A percentile compares a stretch with the other conserved stretches of the same genome.
Conservation (phyloP, 148 eudicot genomes). For the Bassia scoparia region DNA sequence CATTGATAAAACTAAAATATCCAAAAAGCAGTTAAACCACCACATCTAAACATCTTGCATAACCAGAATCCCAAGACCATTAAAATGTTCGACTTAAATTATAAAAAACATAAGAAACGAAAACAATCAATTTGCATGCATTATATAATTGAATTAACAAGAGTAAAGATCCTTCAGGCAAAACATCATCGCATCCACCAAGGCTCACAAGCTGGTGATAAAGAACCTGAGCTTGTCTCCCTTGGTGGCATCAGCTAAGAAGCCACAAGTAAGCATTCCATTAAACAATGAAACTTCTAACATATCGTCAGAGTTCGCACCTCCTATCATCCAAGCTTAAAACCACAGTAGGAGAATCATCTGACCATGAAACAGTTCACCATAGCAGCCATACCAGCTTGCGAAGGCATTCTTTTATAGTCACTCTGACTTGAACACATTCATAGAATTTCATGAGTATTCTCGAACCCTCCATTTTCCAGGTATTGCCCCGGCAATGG, state of each 20-base stretch:
- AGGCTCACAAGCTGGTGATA: constrained; percentile 45
- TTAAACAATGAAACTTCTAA: constrained; percentile 40
- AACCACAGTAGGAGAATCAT: constrained; percentile 63
- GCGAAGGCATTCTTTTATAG: constrained; percentile 50
- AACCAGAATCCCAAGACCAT: neutral
- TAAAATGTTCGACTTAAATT: neutral
- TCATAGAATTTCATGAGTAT: constrained; percentile 14
- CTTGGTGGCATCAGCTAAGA: constrained; percentile 67
- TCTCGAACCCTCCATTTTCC: constrained; percentile 33
- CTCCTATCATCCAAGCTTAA: constrained; percentile 48
- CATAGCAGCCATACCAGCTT: constrained; percentile 64
- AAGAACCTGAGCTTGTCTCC: constrained; percentile 44
- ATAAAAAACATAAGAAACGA: neutral
- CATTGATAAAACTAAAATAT: constrained; percentile 1
- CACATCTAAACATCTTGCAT: neutral
- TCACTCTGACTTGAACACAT: constrained; percentile 20
- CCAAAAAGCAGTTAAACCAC: neutral
- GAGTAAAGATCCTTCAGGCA: constrained; percentile 36
- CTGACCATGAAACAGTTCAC: constrained; percentile 62
- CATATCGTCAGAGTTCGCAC: constrained; percentile 50
- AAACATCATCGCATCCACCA: constrained; percentile 59
- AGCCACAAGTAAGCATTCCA: constrained; percentile 40
- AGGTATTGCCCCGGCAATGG: constrained; percentile 43
- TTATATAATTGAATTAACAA: neutral
- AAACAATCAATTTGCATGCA: neutral